Evolutionary conservation across 2,329 filamentous ascomycete species (phyloP).

Genomic region (Microcera coccophila): DNA sequence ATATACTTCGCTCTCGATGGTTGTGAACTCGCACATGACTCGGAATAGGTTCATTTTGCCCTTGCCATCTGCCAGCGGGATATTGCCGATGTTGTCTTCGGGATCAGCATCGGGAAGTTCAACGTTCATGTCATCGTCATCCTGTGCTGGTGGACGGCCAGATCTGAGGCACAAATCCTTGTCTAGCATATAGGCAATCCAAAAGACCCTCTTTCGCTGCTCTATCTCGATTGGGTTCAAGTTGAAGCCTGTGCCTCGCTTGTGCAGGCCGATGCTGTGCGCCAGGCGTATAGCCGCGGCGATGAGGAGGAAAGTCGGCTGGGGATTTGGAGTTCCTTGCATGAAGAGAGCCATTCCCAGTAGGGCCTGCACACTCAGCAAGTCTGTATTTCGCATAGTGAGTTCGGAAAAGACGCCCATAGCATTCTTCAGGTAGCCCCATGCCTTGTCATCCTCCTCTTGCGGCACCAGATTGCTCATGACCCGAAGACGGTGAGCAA

Average conservation of each 20-base stretch:
- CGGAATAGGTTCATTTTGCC: slow-evolving; percentile 94
- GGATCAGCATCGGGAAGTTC: slow-evolving; percentile 90
- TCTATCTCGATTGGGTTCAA: slow-evolving; percentile 92
- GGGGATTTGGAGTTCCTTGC: slow-evolving; percentile 93
- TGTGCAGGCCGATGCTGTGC: slow-evolving; percentile 93
- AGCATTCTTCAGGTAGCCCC: slow-evolving; percentile 94
- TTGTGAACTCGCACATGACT: slow-evolving; percentile 84
- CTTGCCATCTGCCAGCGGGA: slow-evolving; percentile 82
- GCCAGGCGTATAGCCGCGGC: slow-evolving; percentile 85
- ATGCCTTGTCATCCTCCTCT: slow-evolving; percentile 91
- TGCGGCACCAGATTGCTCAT: slow-evolving; percentile 91
- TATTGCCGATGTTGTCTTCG: slow-evolving; percentile 88
- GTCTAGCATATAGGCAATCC: slow-evolving; percentile 63
- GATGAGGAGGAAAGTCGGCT: slow-evolving; percentile 87
- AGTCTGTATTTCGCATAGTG: slow-evolving; percentile 91
- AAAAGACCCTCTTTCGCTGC: slow-evolving; percentile 68
- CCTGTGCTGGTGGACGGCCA: slow-evolving; percentile 57
- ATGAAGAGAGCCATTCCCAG: slow-evolving; percentile 92
- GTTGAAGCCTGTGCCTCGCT: slow-evolving; percentile 87
- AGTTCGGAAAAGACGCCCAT: slow-evolving; percentile 90
- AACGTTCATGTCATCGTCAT: slow-evolving; percentile 82
- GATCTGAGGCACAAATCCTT: slow-evolving; percentile 60
- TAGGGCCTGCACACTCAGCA: slow-evolving; percentile 89
- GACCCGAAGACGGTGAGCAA: slow-evolving; percentile 84
- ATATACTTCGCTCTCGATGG: slow-evolving; percentile 92